Evolutionary conservation across 169 alveolate genomes (phyloP), one percentile per base, ranked within the genome.

Genomic region (Cryptosporidium ubiquitum): DNA sequence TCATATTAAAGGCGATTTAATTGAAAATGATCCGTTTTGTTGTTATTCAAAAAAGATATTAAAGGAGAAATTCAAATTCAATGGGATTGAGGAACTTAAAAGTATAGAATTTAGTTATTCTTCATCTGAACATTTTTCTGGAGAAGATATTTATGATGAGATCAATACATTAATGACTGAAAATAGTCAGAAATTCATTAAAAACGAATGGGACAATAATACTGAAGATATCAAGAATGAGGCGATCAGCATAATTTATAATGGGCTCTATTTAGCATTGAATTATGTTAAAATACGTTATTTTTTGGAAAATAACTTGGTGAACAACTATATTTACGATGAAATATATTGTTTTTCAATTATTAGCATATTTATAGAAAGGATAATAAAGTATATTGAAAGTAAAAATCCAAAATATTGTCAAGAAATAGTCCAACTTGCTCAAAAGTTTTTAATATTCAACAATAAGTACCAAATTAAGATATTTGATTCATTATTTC

Each of bases 401-500:
- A n/a, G 35, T 35, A 29, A 20, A 23, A 6, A 26, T 26, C 33
- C 52, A 64, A 64, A n/a, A 33, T 33, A 14, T 33, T 31, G 55
- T 55, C 6, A 73, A 29, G 33, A 73, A 37, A 52, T 73, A 26
- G 20, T 16, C 23, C 33, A 73, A n/a, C 16, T 55, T 20, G 18
- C 29, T 23, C 39, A n/a, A 73, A 73, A 31, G 12, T 5, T 73
- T 14, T 10, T 37, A 10, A 52, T 58, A 52, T 37, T 26, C 9
- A 42, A 73, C 1, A 35, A 29, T 20, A 55, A 57, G 0, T 61
- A 73, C 29, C 55, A 31, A 33, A 55, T 73, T 18, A 73, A 37
- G 20, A 29, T 73, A 57, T 73, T 73, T 57, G 85, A 73, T 73
- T 73, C 57, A 23, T n/a, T 73, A 9, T 55, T 37, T 55, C 85